Evolutionary conservation across 108 stramenopile genomes (phyloP).

Genomic region (Pinguiococcus pyrenoidosus): DNA sequence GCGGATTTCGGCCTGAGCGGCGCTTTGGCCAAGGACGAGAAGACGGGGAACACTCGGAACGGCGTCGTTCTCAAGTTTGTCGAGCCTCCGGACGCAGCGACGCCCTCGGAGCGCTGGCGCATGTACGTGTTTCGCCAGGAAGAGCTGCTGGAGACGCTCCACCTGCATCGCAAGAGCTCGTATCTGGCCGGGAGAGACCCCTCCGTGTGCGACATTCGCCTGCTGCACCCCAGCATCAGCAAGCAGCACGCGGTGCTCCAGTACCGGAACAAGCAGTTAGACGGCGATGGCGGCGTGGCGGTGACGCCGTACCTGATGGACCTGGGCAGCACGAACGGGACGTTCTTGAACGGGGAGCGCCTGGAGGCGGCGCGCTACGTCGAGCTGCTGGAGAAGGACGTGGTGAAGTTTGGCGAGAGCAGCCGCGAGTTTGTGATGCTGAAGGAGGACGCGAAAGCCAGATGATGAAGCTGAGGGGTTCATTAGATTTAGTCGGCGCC

Average conservation of each 20-base stretch:
- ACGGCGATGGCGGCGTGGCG: background rate
- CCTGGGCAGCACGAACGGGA: conserved; percentile 86
- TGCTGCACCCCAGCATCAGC: conserved; percentile 64
- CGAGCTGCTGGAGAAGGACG: conserved; percentile 75
- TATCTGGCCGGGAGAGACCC: conserved; percentile 79
- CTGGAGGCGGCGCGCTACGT: conserved; percentile 85
- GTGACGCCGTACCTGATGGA: conserved; percentile 87
- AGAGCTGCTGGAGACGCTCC: conserved; percentile 50
- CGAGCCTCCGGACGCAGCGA: conserved; percentile 81
- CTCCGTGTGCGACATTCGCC: conserved; percentile 68
- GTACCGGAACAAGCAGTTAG: conserved; percentile 48
- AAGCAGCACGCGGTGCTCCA: conserved; percentile 95
- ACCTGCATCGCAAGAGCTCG: conserved; percentile 69
- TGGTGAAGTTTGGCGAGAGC: conserved; percentile 67
- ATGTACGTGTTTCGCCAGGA: conserved; percentile 72
- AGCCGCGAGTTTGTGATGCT: conserved; percentile 86
- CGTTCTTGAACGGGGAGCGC: conserved; percentile 71
- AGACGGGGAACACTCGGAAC: conserved; percentile 72
- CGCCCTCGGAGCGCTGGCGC: conserved; percentile 77
- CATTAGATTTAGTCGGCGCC: no score
- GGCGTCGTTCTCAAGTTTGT: conserved; percentile 64
- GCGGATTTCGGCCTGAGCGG: conserved; percentile 88
- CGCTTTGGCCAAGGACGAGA: conserved; percentile 69
- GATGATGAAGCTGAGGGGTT: no score
- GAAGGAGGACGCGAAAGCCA: conserved; percentile 48